phyloP scores from a whole-genome alignment of 169 alveolate species.

The Besnoitia besnoiti region DNA sequence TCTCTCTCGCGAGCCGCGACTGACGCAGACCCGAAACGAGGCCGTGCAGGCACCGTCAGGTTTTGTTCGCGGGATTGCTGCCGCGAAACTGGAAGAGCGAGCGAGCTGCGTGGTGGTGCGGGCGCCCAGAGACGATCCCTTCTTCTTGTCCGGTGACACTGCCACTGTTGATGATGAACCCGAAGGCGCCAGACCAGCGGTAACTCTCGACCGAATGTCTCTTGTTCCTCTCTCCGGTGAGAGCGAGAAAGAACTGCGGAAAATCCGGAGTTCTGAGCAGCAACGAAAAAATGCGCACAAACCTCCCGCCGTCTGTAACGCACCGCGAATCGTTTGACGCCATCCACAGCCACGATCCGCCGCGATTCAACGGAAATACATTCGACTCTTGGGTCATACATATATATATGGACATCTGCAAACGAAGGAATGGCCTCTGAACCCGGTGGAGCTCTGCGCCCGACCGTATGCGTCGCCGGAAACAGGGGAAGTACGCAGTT shows the following conservation, averaged over 20 bases:
- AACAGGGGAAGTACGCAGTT: too few relatives aligned
- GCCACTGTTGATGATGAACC: too few relatives aligned
- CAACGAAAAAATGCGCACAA: background rate
- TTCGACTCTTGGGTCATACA: background rate
- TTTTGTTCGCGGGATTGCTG: too few relatives aligned
- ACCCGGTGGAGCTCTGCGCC: background rate
- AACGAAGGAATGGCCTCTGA: background rate
- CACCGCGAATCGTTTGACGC: background rate
- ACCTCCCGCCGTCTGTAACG: background rate
- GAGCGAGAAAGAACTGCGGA: background rate
- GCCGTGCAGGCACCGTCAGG: too few relatives aligned
- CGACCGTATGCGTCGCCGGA: background rate
- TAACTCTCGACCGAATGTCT: too few relatives aligned
- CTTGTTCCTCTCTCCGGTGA: background rate
- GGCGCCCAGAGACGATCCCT: too few relatives aligned
- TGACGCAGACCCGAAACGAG: too few relatives aligned
- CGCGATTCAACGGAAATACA: background rate
- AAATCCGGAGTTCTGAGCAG: background rate
- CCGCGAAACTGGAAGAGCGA: too few relatives aligned
- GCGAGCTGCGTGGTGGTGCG: too few relatives aligned
- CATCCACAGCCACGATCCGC: background rate
- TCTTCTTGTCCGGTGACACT: too few relatives aligned
- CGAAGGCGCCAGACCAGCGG: too few relatives aligned
- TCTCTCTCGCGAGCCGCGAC: too few relatives aligned
- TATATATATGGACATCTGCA: background rate